Conservation (phyloP, 108 stramenopile species). For the Cyclostephanos tholiformis region DNA sequence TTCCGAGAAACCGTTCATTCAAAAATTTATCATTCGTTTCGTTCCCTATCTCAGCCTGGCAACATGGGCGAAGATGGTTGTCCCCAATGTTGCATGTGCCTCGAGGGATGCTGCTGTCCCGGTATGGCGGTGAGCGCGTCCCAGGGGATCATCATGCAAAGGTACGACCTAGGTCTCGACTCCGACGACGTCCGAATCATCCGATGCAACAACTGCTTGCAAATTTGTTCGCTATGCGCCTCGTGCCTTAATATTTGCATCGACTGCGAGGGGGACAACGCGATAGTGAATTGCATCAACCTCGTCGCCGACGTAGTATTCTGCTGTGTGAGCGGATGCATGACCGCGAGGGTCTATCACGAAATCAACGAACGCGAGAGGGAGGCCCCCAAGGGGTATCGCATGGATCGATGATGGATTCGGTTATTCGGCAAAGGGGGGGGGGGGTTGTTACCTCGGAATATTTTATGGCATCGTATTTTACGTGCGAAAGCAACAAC, state of each 20-base stretch:
- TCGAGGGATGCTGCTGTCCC: constrained; percentile 66
- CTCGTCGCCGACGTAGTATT: constrained; percentile 66
- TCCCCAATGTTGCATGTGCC: constrained; percentile 73
- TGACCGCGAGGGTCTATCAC: constrained; percentile 74
- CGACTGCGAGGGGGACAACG: constrained; percentile 49
- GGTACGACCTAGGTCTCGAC: constrained; percentile 70
- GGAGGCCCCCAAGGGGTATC: constrained; percentile 37
- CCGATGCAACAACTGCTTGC: constrained; percentile 77
- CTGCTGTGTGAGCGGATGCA: constrained; percentile 73
- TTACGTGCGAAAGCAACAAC: no score
- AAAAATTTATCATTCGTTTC: not conserved
- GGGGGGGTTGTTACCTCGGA: not conserved
- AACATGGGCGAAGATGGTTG: constrained; percentile 63
- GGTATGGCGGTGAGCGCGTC: constrained; percentile 71
- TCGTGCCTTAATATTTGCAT: constrained; percentile 54
- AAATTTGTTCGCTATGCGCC: constrained; percentile 31
- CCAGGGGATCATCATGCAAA: constrained; percentile 58
- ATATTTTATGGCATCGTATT: no score
- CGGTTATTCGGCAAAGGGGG: not conserved
- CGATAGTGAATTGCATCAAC: constrained; percentile 47
- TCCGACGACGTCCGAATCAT: constrained; percentile 79
- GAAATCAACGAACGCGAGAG: constrained; percentile 62
- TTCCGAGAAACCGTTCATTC: not conserved
- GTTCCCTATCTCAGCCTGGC: constrained; percentile 43
- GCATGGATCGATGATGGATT: constrained; percentile 45